Conservation (phyloP, 345 rosid species). For the Streptanthus diversifolius region DNA sequence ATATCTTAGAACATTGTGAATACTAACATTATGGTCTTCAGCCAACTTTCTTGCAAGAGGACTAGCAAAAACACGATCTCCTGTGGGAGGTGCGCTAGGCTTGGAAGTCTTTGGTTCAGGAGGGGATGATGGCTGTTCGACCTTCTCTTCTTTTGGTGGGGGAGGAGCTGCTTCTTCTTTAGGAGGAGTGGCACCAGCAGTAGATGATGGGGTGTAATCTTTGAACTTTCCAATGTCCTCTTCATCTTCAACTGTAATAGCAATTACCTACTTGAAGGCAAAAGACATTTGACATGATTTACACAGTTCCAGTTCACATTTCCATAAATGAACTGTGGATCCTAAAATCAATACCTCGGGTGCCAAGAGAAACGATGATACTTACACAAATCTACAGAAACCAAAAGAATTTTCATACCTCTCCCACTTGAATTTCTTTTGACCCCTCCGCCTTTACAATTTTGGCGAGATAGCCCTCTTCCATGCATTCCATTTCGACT, state of each 20-base stretch:
- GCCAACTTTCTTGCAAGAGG: constrained; percentile 92
- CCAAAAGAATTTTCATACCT: constrained; percentile 49
- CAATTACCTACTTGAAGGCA: constrained; percentile 55
- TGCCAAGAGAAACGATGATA: neutral
- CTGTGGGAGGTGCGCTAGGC: constrained; percentile 48
- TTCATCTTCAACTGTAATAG: constrained; percentile 92
- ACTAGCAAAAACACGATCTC: constrained; percentile 80
- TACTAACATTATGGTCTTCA: constrained; percentile 76
- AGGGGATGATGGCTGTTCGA: constrained; percentile 48
- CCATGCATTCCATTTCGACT: constrained; percentile 99
- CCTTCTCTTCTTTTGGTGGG: constrained; percentile 56
- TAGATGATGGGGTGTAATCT: constrained; percentile 75
- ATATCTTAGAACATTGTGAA: neutral
- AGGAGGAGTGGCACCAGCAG: constrained; percentile 40
- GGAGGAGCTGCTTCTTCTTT: constrained; percentile 52
- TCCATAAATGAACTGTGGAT: constrained; percentile 3
- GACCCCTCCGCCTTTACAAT: constrained; percentile 78
- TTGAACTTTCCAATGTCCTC: constrained; percentile 78
- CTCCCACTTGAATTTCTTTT: constrained; percentile 92
- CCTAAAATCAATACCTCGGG: neutral
- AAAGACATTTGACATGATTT: constrained; percentile 17
- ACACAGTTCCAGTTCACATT: constrained; percentile 1
- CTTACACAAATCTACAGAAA: constrained; percentile 4
- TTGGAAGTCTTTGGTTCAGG: constrained; percentile 61
- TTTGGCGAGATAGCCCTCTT: constrained; percentile 96